phyloP scores from a whole-genome alignment of 2,329 filamentous ascomycete species.

The Aspergillus luchuensis region DNA sequence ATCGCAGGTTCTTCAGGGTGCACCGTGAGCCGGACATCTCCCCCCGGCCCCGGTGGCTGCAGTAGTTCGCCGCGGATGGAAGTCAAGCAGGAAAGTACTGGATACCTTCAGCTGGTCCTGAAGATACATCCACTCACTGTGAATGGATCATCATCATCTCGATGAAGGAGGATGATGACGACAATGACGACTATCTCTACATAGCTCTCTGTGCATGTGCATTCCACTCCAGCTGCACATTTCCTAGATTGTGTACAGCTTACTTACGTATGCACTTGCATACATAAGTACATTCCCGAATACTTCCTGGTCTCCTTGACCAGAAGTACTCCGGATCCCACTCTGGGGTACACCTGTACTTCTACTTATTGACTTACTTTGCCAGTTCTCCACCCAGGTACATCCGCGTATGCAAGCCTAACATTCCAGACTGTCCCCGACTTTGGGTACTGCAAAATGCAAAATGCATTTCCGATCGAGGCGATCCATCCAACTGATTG shows the following conservation, averaged over 20 bases:
- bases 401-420: conserved; percentile 6
- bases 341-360: background rate
- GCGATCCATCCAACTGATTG: conserved; percentile 15
- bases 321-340: conserved; percentile 4
- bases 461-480: background rate
- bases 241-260: background rate
- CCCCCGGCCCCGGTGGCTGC: background rate
- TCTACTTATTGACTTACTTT: background rate
- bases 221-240: background rate
- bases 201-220: conserved; percentile 6
- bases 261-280: background rate
- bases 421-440: conserved; percentile 10
- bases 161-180: background rate
- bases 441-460: background rate
- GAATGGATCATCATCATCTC: conserved; percentile 8
- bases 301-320: no score
- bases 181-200: background rate
- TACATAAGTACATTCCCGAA: background rate
- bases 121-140: background rate
- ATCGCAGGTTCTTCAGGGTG: background rate
- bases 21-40: background rate
- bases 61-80: background rate
- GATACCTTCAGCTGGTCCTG: background rate
- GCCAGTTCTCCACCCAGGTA: background rate
- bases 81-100: background rate